A percentile compares a stretch with the other conserved stretches of the same genome.
phyloP scores from a whole-genome alignment of 2,329 filamentous ascomycete species.

The Aspergillus alliaceus region DNA sequence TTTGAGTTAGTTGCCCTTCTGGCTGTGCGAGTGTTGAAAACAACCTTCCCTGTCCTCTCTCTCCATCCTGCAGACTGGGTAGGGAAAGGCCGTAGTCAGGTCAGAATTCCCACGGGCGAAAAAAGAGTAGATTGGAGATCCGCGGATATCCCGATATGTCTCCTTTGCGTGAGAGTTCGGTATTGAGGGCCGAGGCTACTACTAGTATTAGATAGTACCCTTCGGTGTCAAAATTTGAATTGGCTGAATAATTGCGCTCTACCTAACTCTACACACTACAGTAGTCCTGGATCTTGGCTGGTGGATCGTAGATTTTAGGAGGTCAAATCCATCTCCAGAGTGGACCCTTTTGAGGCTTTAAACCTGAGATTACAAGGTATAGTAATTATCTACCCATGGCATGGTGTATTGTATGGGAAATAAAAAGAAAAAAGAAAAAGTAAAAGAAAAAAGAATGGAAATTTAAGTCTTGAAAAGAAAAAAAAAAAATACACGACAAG shows the following conservation, averaged over 20 bases:
- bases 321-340: neutral
- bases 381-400: neutral
- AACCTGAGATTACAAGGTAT: neutral
- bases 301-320: neutral
- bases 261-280: neutral
- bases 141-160: no score
- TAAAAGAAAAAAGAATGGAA: neutral
- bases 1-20: neutral
- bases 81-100: no score
- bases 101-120: no score
- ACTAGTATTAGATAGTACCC: neutral
- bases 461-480: neutral
- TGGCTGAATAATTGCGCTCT: neutral
- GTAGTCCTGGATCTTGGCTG: neutral
- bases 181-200: no score
- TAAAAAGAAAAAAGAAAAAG: neutral
- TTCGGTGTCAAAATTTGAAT: neutral
- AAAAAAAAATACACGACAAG: neutral
- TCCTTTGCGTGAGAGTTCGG: no score
- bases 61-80: neutral
- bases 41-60: no score
- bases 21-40: no score
- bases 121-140: no score
- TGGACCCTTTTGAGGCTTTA: neutral
- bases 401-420: neutral